Percentiles rank a stretch among this genome's conserved stretches.
phyloP scores from a whole-genome alignment of 2,329 filamentous ascomycete species.

The Hypoxylon sp. region DNA sequence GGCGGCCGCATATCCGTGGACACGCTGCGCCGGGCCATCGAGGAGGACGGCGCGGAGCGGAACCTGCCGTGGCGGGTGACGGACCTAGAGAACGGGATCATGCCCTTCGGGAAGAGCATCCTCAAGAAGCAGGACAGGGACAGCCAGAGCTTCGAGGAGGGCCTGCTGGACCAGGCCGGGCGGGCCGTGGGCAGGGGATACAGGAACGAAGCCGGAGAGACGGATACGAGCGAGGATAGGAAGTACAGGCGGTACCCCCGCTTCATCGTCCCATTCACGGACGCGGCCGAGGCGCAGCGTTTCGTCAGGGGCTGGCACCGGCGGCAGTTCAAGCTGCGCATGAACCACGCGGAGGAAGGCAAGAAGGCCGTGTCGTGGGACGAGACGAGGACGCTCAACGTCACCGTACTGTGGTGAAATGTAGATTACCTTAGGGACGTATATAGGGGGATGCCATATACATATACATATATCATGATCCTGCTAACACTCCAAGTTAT shows the following conservation, averaged over 20 bases:
- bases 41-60: slow-evolving; percentile 58
- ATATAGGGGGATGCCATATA: not conserved
- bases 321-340: slow-evolving; percentile 50
- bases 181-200: not conserved
- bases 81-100: slow-evolving; percentile 47
- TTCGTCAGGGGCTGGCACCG: slow-evolving; percentile 62
- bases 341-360: slow-evolving; percentile 29
- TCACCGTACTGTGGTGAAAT: slow-evolving; percentile 49
- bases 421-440: not conserved
- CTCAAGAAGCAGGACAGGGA: slow-evolving; percentile 35
- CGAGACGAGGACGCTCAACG: slow-evolving; percentile 48
- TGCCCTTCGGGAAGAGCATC: slow-evolving; percentile 51
- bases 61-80: slow-evolving; percentile 56
- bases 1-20: slow-evolving; percentile 53
- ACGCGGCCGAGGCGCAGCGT: slow-evolving; percentile 65
- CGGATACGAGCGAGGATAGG: slow-evolving; percentile 42
- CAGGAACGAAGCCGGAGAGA: not conserved
- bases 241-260: slow-evolving; percentile 56
- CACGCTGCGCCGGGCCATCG: slow-evolving; percentile 56
- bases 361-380: slow-evolving; percentile 43
- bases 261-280: slow-evolving; percentile 68
- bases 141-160: slow-evolving; percentile 4
- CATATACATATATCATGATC: not conserved
- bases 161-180: slow-evolving; percentile 21
- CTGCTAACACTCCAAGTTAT: not conserved